These are phyloP conservation scores for Neckera pumila DNA, from an alignment of 225 moss, liverwort and hornwort genomes.

Conservation along the genomic window DNA sequence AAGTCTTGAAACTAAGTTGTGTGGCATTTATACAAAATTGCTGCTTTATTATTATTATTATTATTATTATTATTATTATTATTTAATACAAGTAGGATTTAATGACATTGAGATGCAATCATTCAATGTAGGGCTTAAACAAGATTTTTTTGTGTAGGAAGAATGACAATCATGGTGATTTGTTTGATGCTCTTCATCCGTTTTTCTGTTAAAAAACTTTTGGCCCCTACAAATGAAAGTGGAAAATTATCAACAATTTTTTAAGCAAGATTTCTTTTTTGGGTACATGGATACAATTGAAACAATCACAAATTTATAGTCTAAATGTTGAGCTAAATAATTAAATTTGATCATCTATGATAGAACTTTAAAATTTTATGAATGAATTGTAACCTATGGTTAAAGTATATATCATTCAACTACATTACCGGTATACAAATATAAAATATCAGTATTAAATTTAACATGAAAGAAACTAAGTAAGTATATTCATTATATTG, in stretches of 20 bases:
- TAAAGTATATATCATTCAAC: background rate
- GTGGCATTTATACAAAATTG: background rate
- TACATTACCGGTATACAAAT: background rate
- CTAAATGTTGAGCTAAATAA: background rate
- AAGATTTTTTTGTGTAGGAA: background rate
- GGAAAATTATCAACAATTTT: background rate
- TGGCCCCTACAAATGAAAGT: background rate
- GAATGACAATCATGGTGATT: background rate
- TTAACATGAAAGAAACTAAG: background rate
- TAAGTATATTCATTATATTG: background rate
- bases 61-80: too few relatives aligned
- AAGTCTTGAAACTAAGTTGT: accelerated
- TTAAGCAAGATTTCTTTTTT: background rate
- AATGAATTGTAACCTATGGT: background rate
- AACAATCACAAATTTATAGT: accelerated
- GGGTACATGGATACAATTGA: background rate
- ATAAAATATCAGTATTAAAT: too few relatives aligned
- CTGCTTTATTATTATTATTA: too few relatives aligned
- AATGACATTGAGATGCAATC: too few relatives aligned
- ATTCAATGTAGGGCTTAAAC: background rate
- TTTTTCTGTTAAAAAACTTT: background rate
- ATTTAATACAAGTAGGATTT: background rate
- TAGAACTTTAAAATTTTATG: accelerated
- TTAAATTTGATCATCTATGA: background rate
- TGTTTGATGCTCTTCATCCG: slow-evolving; percentile 2